Conservation (phyloP, 257 asterid species). For the Forsythia viridissima region DNA sequence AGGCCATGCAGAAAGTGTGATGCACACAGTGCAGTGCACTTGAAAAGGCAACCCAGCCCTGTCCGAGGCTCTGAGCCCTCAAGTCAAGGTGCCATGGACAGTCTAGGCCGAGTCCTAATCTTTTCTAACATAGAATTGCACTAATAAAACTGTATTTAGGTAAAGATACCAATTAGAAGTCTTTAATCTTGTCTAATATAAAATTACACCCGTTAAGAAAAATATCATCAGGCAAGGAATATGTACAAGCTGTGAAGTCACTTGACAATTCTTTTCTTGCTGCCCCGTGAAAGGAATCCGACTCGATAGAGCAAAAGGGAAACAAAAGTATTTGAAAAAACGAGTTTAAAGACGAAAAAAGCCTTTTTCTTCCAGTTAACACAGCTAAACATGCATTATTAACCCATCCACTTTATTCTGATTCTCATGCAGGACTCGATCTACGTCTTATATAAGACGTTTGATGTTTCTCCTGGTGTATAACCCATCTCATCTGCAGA, state of each 20-base stretch:
- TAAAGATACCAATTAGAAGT: too few relatives aligned
- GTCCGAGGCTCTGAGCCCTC: neutral
- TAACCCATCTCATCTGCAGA: neutral
- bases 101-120: neutral
- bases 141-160: too few relatives aligned
- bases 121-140: too few relatives aligned
- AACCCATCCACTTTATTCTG: slow-evolving; percentile 55
- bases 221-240: neutral
- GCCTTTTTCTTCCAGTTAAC: slow-evolving; percentile 46
- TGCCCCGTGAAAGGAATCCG: slow-evolving; percentile 65
- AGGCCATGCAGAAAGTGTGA: neutral
- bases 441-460: slow-evolving; percentile 14
- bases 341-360: slow-evolving; percentile 46
- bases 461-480: slow-evolving; percentile 10
- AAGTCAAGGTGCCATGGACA: neutral
- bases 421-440: slow-evolving; percentile 36
- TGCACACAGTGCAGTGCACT: neutral
- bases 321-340: slow-evolving; percentile 30
- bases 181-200: too few relatives aligned
- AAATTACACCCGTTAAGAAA: neutral
- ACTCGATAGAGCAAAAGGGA: slow-evolving; percentile 14
- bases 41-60: neutral
- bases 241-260: slow-evolving; percentile 25
- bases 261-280: slow-evolving; percentile 54
- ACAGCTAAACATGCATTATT: slow-evolving; percentile 37